phyloP scores from a whole-genome alignment of 306 rosid species.

The Quercus dentata region DNA sequence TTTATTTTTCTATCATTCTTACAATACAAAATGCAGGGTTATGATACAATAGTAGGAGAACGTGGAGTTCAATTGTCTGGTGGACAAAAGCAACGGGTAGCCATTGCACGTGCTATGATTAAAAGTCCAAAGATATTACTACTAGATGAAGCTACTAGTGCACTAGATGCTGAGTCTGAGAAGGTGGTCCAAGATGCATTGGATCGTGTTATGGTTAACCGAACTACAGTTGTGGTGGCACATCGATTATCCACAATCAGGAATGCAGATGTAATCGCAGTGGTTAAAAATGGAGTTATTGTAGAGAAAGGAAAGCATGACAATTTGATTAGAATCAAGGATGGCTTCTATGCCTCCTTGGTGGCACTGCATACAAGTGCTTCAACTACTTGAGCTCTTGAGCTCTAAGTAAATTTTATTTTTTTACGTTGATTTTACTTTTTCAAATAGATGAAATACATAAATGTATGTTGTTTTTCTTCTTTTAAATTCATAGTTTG shows the following conservation, averaged over 20 bases:
- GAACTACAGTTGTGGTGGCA: constrained; percentile 31
- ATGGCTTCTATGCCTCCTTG: constrained; percentile 32
- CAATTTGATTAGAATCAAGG: constrained; percentile 15
- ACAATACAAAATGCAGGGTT: constrained; percentile 16
- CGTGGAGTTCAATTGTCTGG: constrained; percentile 27
- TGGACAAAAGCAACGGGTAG: constrained; percentile 32
- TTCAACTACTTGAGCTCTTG: constrained; percentile 17
- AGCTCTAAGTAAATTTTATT: not conserved
- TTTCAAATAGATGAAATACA: not conserved
- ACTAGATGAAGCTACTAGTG: constrained; percentile 39
- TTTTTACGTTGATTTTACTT: not conserved
- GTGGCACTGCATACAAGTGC: constrained; percentile 28
- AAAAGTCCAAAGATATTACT: constrained; percentile 26
- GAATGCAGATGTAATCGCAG: constrained; percentile 62
- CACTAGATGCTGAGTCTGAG: constrained; percentile 38
- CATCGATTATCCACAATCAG: constrained; percentile 57
- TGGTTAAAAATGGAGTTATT: constrained; percentile 41
- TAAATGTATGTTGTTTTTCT: not conserved
- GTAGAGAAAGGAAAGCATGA: constrained; percentile 34
- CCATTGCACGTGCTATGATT: constrained; percentile 29
- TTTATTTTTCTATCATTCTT: not conserved
- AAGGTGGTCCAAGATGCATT: constrained; percentile 36
- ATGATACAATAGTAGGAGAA: constrained; percentile 26
- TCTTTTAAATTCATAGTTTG: not conserved
- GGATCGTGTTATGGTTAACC: constrained; percentile 26